Conservation (phyloP, 2,329 filamentous ascomycete genomes). For the Pyricularia grisea region DNA sequence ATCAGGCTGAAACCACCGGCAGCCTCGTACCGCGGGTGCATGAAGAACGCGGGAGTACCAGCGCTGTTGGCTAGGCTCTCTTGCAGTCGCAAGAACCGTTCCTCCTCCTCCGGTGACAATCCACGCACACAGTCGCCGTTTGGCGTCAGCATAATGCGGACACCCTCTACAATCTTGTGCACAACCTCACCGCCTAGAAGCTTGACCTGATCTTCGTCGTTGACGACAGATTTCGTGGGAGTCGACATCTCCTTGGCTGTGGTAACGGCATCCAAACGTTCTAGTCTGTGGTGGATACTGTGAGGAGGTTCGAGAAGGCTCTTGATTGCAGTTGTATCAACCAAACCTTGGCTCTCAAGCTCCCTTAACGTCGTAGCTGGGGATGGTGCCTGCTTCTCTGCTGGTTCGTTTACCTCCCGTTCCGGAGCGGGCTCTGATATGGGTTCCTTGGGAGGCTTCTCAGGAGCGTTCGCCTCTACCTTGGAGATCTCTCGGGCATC, state of each 20-base stretch:
- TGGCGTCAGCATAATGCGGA: conserved; percentile 63
- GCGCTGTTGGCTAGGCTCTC: conserved; percentile 39
- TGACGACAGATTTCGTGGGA: conserved; percentile 37
- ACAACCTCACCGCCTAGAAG: conserved; percentile 49
- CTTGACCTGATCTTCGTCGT: conserved; percentile 42
- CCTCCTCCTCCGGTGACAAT: conserved; percentile 58
- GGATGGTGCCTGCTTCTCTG: conserved; percentile 7
- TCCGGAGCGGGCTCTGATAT: not conserved
- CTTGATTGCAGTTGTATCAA: conserved; percentile 7
- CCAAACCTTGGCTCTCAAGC: conserved; percentile 8
- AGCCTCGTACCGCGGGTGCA: conserved; percentile 44
- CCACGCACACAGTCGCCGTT: conserved; percentile 70
- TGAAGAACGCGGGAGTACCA: conserved; percentile 44
- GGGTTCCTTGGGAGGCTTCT: not conserved
- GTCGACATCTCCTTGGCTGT: conserved; percentile 10
- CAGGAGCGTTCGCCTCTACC: not conserved
- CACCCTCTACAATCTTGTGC: conserved; percentile 53
- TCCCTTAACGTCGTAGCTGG: conserved; percentile 10
- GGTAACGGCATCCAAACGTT: not conserved
- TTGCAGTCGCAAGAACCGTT: conserved; percentile 62
- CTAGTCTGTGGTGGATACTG: not conserved
- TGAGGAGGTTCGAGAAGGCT: not conserved
- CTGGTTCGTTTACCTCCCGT: conserved; percentile 3
- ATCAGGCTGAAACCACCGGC: conserved; percentile 51
- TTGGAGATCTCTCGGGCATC: conserved; percentile 5